Base-by-base conservation (phyloP, 768 basidiomycete species). In the Mycena latifolia region DNA sequence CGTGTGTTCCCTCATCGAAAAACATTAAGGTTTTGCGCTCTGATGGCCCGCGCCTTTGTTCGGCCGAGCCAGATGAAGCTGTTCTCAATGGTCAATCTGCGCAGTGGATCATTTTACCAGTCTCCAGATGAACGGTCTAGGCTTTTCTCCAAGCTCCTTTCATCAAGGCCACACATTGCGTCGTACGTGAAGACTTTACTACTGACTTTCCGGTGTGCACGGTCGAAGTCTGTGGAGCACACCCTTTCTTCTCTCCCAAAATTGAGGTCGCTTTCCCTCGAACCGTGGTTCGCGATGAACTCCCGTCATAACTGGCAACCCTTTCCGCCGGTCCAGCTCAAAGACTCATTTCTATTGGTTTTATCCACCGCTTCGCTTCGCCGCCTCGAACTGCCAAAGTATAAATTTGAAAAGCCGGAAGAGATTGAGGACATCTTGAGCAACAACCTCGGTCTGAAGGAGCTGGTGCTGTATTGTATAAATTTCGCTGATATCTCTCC, bases 11-110 rank as follows among this genome's bases (percentile, higher is more conserved):
- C 43, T 18, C 29, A 57, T 35, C 37, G 33, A 11, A 50, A 52
- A 33, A 18, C 55, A n/a, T 31, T 57, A 9, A 25, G 55, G 5
- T 25, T 37, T 5, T 64, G 63, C 22, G 29, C 63, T 4, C 18
- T 64, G 8, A 48, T 43, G 20, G 15, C 55, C 22, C 55, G 55
- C 20, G 24, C 63, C 29, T 64, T 64, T 24, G 46, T 45, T 27
- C 47, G 47, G 15, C 63, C 47, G 25, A 56, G 55, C 37, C 63
- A 64, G 48, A 33, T 7, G 31, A 46, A 47, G 0, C 29, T 57
- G 29, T 57, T 33, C 29, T 33, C 43, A 20, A 57, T 29, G 41
- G 43, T 47, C 5, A 47, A 22, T 14, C 18, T 41, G 28, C 6
- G 29, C 45, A 10, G 2, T 14, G 20, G n/a, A n/a, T n/a, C n/a